Evolutionary conservation across 768 basidiomycete genomes (phyloP).

Genomic region (Leccinum obscurum): DNA sequence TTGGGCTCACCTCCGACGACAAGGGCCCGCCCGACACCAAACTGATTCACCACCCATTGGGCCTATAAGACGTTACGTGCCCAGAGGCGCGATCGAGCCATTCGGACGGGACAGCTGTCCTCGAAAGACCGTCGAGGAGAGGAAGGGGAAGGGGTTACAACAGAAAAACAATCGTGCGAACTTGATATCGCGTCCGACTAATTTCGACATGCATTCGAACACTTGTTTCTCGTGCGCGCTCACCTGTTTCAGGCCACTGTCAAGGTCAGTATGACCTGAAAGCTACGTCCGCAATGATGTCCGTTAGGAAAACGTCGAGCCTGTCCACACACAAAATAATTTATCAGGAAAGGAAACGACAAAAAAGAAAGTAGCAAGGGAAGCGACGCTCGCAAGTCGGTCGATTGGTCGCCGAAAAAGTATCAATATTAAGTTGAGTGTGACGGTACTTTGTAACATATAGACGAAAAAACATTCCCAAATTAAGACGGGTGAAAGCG

Average conservation of each 20-base stretch:
- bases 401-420: constrained; percentile 10
- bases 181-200: constrained; percentile 31
- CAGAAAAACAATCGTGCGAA: constrained; percentile 27
- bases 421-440: constrained; percentile 25
- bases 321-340: not conserved
- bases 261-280: constrained; percentile 1
- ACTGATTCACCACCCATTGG: constrained; percentile 48
- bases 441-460: no score
- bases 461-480: no score
- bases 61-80: constrained; percentile 24
- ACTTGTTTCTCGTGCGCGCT: no score
- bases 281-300: constrained; percentile 8
- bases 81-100: no score
- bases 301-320: constrained; percentile 8
- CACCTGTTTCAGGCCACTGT: constrained; percentile 20
- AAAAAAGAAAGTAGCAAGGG: no score
- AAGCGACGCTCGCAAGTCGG: not conserved
- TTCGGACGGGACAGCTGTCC: constrained; percentile 2
- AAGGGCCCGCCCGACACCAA: constrained; percentile 42
- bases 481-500: no score
- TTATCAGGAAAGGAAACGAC: no score
- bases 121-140: no score
- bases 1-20: constrained; percentile 41
- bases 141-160: no score
- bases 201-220: constrained; percentile 28